Evolutionary conservation across 176 grass and related monocot species (phyloP), one percentile per base, ranked within the genome.

Genomic region (Oryza australiensis): DNA sequence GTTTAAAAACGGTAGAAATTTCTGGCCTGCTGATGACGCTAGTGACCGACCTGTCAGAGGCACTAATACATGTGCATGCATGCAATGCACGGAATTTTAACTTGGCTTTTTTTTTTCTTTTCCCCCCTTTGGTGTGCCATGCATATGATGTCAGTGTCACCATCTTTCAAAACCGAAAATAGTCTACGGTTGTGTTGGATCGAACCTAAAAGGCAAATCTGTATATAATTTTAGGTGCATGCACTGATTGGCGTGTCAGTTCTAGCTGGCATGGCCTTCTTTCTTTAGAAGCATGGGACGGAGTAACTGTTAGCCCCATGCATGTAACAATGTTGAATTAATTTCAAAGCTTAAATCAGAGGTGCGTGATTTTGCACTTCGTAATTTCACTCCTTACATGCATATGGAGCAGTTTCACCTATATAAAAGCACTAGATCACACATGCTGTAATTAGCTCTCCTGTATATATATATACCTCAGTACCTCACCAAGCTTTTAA

Each of bases 131-230:
- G 32, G 48, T 8, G 63, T 67, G 38, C 5, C 63, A 33, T 74
- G 70, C 49, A 48, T 65, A 59, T 57, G 80, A 15, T 59, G 62
- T 74, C 46, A 62, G 11, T 60, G 62, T 68, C 46, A 48, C 35
- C 10, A 48, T 26, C 26, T 66, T 73, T 83, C 32, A 14, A 40
- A 77, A 68, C 33, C 69, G 15, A 66, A 74, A 74, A 37, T 53
- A 68, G 74, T 78, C 43, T 38, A 51, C 22, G n/a, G 1, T 7
- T 9, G 74, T 32, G 35, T 42, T 80, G 72, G 49, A 69, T 77
- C 49, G 5, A 34, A 60, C 26, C 69, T 3, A 64, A 72, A 78
- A 85, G 38, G 27, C 14, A 71, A 78, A 49, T 26, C 1, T 68
- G 55, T 14, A 7, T 37, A 8, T n/a, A 4, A n/a, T 68, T 28